Conservation (phyloP, 164 flowering plant species). For the Saururus chinensis region DNA sequence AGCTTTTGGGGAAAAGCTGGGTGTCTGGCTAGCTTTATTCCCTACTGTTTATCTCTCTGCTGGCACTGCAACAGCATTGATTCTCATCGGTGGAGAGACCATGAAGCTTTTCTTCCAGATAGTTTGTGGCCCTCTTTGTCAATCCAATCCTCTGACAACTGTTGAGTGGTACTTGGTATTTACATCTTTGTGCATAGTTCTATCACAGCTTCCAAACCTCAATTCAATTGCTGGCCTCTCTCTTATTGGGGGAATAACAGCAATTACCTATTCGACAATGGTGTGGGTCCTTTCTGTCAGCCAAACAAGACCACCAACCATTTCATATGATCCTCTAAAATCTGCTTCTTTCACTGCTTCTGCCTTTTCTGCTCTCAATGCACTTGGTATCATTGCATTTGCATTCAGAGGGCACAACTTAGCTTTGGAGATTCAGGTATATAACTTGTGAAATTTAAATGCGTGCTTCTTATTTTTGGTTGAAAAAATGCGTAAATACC, state of each 20-base stretch:
- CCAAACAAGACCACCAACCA: constrained; percentile 71
- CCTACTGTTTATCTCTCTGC: constrained; percentile 95
- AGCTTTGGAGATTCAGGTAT: constrained; percentile 96
- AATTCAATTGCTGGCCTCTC: constrained; percentile 98
- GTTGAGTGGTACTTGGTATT: constrained; percentile 99
- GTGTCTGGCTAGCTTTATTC: constrained; percentile 91
- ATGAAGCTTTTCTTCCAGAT: constrained; percentile 95
- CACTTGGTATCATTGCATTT: constrained; percentile 90
- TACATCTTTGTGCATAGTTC: constrained; percentile 82
- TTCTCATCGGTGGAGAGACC: constrained; percentile 95
- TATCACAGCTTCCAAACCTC: constrained; percentile 97
- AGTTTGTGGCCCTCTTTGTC: constrained; percentile 82
- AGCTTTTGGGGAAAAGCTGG: constrained; percentile 93
- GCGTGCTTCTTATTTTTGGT: too few relatives aligned
- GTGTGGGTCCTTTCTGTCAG: constrained; percentile 97
- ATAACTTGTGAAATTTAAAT: constrained; percentile 2
- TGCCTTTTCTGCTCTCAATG: constrained; percentile 63
- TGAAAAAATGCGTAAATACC: too few relatives aligned
- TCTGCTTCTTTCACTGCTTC: constrained; percentile 55
- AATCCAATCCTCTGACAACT: constrained; percentile 86
- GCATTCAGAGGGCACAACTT: constrained; percentile 96
- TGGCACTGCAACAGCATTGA: constrained; percentile 92
- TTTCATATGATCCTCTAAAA: constrained; percentile 70
- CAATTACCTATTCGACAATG: constrained; percentile 90
- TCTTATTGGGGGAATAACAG: constrained; percentile 88